Base-by-base conservation (phyloP, 169 alveolate species). In the Cryptosporidium andersoni region DNA sequence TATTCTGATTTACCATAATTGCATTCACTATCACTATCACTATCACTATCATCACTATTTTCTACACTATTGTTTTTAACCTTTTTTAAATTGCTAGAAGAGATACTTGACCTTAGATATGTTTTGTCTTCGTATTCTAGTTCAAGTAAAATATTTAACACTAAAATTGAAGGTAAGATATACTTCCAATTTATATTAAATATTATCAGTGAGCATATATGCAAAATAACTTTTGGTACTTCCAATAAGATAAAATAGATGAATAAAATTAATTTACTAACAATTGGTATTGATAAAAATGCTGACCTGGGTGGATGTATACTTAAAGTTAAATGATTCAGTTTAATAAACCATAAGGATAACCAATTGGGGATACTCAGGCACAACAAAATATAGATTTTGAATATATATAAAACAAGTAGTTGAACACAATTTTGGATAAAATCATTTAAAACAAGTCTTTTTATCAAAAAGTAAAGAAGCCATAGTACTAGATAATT, bases 111-210 rank as follows among this genome's bases (percentile, higher is more conserved):
- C 25, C 40, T 74, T 1, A 56, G 40, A 37, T 51, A 45, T 37
- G 60, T 43, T 8, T 4, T 8, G 36, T 55, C 47, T 14, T 48
- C 34, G 51, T 55, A 60, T 25, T 74, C 60, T 5, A 74, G 36
- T 42, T 74, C 64, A n/a, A 74, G 55, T 34, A 74, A 36, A 12
- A 58, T 45, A 11, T 74, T 74, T 51, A 74, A 39, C 4, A 58
- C 68, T n/a, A 74, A 36, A 60, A 74, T 43, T 58, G 85, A 74
- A 34, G 40, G 36, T 14, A 48, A 51, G 5, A 74, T 37, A 25
- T 62, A 74, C 34, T 58, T 74, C 85, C 85, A 74, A 63, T 74
- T 74, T 40, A 74, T 40, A 43, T 74, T 56, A 12, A 74, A 36
- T 3, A 55, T 62, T 42, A 74, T 11, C 7, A 74, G 1, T 43